Percentiles rank a stretch among this genome's conserved stretches.
Evolutionary conservation across 305 asterid genomes (phyloP).

Genomic region (Andrographis paniculata): DNA sequence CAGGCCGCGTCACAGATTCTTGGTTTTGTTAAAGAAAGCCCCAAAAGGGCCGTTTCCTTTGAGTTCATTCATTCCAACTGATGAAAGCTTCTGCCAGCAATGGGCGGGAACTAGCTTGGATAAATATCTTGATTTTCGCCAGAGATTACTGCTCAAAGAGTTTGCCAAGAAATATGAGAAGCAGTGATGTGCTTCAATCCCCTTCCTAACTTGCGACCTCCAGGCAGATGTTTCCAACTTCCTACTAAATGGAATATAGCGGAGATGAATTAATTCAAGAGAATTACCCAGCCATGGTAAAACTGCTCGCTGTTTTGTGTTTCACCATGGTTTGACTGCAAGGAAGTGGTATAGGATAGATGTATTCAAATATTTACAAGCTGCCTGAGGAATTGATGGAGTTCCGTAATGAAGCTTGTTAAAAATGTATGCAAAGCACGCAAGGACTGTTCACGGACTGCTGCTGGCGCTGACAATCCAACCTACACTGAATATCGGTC

Average conservation of each 20-base stretch:
- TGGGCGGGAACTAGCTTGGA: conserved; percentile 94
- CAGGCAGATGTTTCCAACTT: not conserved
- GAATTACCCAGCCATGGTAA: conserved; percentile 20
- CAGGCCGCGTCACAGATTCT: conserved; percentile 83
- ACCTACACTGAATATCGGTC: conserved; percentile 12
- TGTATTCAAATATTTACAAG: conserved; percentile 7
- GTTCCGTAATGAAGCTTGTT: conserved; percentile 20
- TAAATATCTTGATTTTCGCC: conserved; percentile 76
- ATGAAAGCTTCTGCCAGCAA: conserved; percentile 84
- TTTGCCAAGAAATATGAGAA: conserved; percentile 70
- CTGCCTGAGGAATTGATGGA: conserved; percentile 15
- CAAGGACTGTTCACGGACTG: conserved; percentile 18
- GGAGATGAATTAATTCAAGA: not conserved
- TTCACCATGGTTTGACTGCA: not conserved
- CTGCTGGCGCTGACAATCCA: conserved; percentile 17
- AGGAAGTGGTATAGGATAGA: not conserved
- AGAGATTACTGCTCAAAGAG: conserved; percentile 68
- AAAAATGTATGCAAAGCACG: conserved; percentile 16
- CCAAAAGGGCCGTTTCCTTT: conserved; percentile 91
- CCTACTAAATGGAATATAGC: not conserved
- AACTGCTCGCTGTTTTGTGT: conserved; percentile 13
- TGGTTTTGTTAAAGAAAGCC: conserved; percentile 79
- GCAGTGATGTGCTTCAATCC: conserved; percentile 22
- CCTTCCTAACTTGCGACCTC: conserved; percentile 9
- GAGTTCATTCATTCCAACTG: conserved; percentile 87